Evolutionary conservation across 768 basidiomycete genomes (phyloP), one percentile per base, ranked within the genome.

Genomic region (Coprinopsis marcescibilis): DNA sequence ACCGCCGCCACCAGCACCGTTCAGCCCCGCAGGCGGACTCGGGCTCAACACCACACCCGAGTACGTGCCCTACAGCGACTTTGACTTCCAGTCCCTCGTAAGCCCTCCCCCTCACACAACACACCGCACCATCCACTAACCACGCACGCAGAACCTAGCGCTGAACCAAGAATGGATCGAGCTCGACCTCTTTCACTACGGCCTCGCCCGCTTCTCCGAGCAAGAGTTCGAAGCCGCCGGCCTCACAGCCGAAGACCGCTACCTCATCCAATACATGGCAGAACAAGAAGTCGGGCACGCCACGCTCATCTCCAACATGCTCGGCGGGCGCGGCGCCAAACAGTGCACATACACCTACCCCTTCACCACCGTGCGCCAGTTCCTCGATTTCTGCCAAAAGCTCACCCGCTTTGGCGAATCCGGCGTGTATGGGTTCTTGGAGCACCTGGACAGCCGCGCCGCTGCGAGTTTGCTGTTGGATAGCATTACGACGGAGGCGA

Each of bases 101-200:
- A 25, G 58, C 51, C n/a, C 24, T 10, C 14, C 26, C 39, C 34
- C 17, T 27, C 33, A 45, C 20, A 35, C 23, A 5, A 5, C 5
- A 24, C 10, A n/a, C 20, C 14, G 24, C 3, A 50, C 14, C 21
- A 26, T 14, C 42, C 10, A 45, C 29, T 27, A 21, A 12, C 7
- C 13, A 20, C 13, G 24, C 29, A 1, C 36, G 32, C 46, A 75
- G 72, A 72, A 76, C 51, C 63, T 83, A 32, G 81, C 67, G 0
- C 59, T 83, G n/a, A 74, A 80, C 57, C 80, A 81, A 64, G 80
- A 82, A 60, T 75, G 68, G 57, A 77, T 84, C 50, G 80, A 83
- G 56, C 67, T 75, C 51, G 77, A 80, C 50, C 61, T 80, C 7
- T 81, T 82, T 69, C 66, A 80, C 55, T 65, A 74, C 48, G 80